Conservation (phyloP, 2,329 filamentous ascomycete species). For the Bipolaris oryzae region DNA sequence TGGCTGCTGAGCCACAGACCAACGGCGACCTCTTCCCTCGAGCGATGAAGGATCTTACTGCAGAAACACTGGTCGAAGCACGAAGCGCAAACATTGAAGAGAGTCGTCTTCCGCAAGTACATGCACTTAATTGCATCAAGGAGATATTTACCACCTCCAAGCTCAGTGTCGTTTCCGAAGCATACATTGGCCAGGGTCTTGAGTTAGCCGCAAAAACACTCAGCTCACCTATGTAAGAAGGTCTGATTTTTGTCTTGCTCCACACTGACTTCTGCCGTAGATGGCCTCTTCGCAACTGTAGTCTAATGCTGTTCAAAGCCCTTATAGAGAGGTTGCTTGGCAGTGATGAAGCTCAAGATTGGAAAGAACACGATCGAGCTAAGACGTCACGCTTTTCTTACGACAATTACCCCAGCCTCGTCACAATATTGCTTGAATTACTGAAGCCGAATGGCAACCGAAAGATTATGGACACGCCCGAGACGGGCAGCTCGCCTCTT, state of each 20-base stretch:
- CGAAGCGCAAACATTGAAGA: conserved; percentile 60
- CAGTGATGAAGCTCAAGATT: conserved; percentile 68
- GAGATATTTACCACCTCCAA: conserved; percentile 87
- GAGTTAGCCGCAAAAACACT: conserved; percentile 81
- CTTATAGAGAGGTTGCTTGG: conserved; percentile 81
- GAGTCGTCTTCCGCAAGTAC: conserved; percentile 80
- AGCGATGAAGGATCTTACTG: conserved; percentile 67
- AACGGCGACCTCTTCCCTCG: conserved; percentile 63
- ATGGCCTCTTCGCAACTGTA: conserved; percentile 95
- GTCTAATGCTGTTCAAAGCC: conserved; percentile 84
- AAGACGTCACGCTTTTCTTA: conserved; percentile 67
- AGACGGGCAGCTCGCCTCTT: conserved; percentile 33
- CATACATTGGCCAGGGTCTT: conserved; percentile 74
- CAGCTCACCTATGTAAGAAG: conserved; percentile 72
- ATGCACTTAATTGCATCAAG: conserved; percentile 91
- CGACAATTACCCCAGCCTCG: conserved; percentile 69
- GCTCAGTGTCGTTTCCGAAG: conserved; percentile 74
- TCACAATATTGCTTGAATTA: conserved; percentile 67
- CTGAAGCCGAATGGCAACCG: conserved; percentile 51
- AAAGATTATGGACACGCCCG: conserved; percentile 32
- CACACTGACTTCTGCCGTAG: conserved; percentile 48
- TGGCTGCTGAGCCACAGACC: conserved; percentile 70
- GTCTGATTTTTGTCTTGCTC: background rate
- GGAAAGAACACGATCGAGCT: conserved; percentile 56
- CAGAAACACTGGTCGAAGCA: conserved; percentile 63